phyloP scores from a whole-genome alignment of 345 rosid genomes.

The Ricinus communis region DNA sequence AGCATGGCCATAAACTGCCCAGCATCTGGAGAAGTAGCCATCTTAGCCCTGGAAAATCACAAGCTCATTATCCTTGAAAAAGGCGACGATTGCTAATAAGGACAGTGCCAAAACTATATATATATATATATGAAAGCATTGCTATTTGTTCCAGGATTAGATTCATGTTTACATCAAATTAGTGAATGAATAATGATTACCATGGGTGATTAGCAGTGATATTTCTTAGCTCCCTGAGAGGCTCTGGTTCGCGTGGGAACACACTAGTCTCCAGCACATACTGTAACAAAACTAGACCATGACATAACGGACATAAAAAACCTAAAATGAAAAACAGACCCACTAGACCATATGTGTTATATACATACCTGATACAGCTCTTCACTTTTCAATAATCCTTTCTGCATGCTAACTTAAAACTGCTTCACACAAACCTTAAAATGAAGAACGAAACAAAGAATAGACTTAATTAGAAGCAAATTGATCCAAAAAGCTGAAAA shows the following conservation, averaged over 20 bases:
- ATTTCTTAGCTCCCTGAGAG: slow-evolving; percentile 62
- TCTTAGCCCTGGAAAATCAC: slow-evolving; percentile 25
- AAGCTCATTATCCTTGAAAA: not conserved
- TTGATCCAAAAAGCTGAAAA: too few species aligned
- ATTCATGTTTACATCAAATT: not conserved
- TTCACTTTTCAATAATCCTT: slow-evolving; percentile 49
- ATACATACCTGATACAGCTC: slow-evolving; percentile 48
- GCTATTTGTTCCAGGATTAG: not conserved
- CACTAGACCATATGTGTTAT: not conserved
- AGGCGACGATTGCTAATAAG: too few species aligned
- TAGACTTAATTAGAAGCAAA: too few species aligned
- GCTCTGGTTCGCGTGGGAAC: slow-evolving; percentile 63
- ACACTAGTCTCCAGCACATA: slow-evolving; percentile 69
- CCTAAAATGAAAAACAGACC: not conserved
- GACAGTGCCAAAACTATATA: too few species aligned
- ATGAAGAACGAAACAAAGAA: too few species aligned
- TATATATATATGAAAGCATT: too few species aligned
- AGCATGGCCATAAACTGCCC: slow-evolving; percentile 66
- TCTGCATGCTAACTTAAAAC: not conserved
- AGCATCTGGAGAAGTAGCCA: slow-evolving; percentile 71
- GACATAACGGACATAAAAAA: not conserved
- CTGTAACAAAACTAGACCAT: slow-evolving; percentile 28
- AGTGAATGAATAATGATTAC: slow-evolving; percentile 3
- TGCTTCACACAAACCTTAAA: not conserved
- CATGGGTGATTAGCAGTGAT: slow-evolving; percentile 53